Evolutionary conservation across 495 filamentous ascomycete species (phyloP), one percentile per base, ranked within the genome.

Genomic region (Platismatia glauca): DNA sequence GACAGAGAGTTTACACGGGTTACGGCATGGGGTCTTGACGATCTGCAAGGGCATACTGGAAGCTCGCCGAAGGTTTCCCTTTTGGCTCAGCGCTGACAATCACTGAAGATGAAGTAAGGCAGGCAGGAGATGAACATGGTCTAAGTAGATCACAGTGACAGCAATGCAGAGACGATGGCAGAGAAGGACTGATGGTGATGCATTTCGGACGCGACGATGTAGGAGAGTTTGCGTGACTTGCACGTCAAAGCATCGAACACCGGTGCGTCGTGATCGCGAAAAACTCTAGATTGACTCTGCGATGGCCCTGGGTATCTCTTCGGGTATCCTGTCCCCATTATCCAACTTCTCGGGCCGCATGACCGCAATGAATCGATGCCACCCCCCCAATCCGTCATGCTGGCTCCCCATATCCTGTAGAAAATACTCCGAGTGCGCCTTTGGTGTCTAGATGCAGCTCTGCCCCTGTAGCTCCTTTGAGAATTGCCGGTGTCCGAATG

Each of bases 301-400:
- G 50, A 53, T 53, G 29, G 50, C 50, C 50, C 29, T 52, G 50
- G 50, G 50, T 53, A 53, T 53, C 50, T 53, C 29, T 33, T 33
- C 50, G 29, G 29, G 50, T 53, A 33, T 53, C 50, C 50, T 53
- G 50, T 22, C 29, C 50, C 50, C 29, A 33, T 33, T 33, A 27
- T 16, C 29, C 24, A 33, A 16, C 27, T 53, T 33, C n/a, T 18
- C 27, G 33, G 33, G 50, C 27, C 29, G 29, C 50, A 53, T 53
- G 50, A 53, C 6, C 33, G 50, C 20, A 53, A 53, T 18, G 11
- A 53, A 50, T 20, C 3, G 33, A 53, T 33, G 29, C 29, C 27
- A 53, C 50, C 7, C 46, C 48, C 27, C 24, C 20, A 15, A 33
- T 53, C 29, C 16, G 27, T n/a, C 27, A 20, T 5, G 33, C 9